Evolutionary conservation across 306 rosid species (phyloP).

Genomic region (Ochetophila trinervis): DNA sequence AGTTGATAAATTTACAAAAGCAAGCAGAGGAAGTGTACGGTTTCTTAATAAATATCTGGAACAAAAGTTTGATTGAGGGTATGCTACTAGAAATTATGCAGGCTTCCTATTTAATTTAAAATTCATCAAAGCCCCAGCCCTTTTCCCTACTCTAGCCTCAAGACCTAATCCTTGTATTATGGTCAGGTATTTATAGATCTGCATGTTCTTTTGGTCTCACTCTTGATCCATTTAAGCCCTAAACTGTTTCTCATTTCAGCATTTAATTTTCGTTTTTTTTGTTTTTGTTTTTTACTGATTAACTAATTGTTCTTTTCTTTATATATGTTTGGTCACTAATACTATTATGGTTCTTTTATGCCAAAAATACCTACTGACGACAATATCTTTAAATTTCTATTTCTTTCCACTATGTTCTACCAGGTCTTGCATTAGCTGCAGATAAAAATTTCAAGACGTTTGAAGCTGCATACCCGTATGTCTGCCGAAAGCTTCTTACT

Average conservation of each 20-base stretch:
- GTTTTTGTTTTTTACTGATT: background rate
- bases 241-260: background rate
- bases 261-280: background rate
- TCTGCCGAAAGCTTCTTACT: slow-evolving; percentile 81
- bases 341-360: background rate
- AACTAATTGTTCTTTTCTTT: background rate
- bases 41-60: too few relatives aligned
- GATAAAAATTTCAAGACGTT: slow-evolving; percentile 81
- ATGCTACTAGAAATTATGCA: too few relatives aligned
- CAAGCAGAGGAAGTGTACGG: too few relatives aligned
- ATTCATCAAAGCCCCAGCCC: too few relatives aligned
- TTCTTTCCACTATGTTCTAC: slow-evolving; percentile 18
- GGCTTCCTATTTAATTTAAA: too few relatives aligned
- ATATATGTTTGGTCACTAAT: background rate
- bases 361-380: background rate
- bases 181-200: background rate
- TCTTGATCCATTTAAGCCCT: background rate
- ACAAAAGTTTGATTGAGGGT: too few relatives aligned
- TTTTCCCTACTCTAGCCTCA: too few relatives aligned
- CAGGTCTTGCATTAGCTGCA: slow-evolving; percentile 87
- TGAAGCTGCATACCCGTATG: slow-evolving; percentile 94
- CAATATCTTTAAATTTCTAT: slow-evolving; percentile 15
- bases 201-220: background rate
- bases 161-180: too few relatives aligned
- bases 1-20: too few relatives aligned